Base-by-base conservation (phyloP, 352 stramenopile genomes). In the Globisporangium canariense region DNA sequence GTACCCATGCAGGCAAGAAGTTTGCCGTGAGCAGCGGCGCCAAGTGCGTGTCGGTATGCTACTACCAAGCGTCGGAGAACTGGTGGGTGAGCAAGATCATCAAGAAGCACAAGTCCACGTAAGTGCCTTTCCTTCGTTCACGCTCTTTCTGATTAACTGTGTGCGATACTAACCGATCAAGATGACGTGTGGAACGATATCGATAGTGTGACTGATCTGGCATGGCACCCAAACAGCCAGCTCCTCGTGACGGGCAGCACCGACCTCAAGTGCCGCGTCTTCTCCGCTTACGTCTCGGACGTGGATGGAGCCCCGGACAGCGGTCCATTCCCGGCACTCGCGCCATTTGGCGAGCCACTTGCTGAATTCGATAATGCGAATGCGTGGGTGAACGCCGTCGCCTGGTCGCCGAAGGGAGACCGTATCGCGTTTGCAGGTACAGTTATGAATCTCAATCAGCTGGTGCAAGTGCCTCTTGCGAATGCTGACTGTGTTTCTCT, bases 11-110 rank as follows among this genome's bases (percentile, higher is more conserved):
- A 94, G 86, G 93, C 36, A 87, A 86, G 18, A 98, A 98, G 73
- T 98, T 98, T 74, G 94, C 94, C 3, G 93, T 98, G 34, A 92
- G 83, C 25, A 97, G 88, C 60, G 89, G 91, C 38, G 81, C 90
- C 66, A 98, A 98, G 75, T 96, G 88, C 64, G 90, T 98, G 25
- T 94, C 94, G 0, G 90, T 98, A 50, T 98, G 93, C 69, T 94
- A 90, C 66, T 98, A 98, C 67, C 89, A 98, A 71, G 78, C 77
- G 38, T 69, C 78, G 7, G 91, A 97, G 68, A 95, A 98, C 75
- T 98, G 94, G 94, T 98, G 95, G 92, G 86, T 98, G 59, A 93
- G 81, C 66, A 98, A 98, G 80, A 96, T 98, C 71, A 97, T 98
- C 76, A 98, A 98, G 75, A 97, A 97, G 69, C 91, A 98, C 82